These are phyloP conservation scores for Chlorella sorokiniana DNA, from an alignment of 139 green algal genomes.

Conservation along the genomic window DNA sequence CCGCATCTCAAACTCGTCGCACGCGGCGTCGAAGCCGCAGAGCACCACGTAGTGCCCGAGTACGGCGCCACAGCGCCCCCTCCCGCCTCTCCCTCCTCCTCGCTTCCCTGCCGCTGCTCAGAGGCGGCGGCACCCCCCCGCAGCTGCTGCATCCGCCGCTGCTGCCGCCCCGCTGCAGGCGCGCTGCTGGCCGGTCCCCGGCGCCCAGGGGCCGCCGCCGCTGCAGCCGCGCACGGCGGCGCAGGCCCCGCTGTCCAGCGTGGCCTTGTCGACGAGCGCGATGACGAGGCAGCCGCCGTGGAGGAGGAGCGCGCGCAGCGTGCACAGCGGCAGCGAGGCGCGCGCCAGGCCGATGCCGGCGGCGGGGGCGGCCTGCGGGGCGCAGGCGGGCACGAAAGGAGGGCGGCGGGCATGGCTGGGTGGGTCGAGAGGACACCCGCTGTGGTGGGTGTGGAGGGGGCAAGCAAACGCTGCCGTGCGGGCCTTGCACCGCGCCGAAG, in stretches of 20 bases:
- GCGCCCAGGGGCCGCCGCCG: constrained; percentile 21
- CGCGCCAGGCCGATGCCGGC: constrained; percentile 65
- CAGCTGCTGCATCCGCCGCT: not conserved
- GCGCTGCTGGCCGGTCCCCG: too few relatives aligned
- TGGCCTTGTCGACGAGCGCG: constrained; percentile 83
- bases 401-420: not conserved
- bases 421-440: too few relatives aligned
- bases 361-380: constrained; percentile 24
- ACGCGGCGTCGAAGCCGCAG: constrained; percentile 46
- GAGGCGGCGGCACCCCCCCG: too few relatives aligned
- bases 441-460: too few relatives aligned
- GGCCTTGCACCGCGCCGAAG: too few relatives aligned
- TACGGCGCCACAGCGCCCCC: not conserved
- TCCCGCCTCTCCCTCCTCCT: not conserved
- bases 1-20: constrained; percentile 53
- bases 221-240: not conserved
- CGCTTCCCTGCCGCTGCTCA: not conserved
- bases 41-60: constrained; percentile 70
- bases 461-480: too few relatives aligned
- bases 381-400: not conserved
- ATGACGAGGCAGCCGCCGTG: constrained; percentile 69
- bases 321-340: constrained; percentile 43
- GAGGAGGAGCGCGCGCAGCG: constrained; percentile 52
- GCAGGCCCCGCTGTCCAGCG: constrained; percentile 45
- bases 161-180: not conserved